Evolutionary conservation across 164 flowering plant genomes (phyloP).

Genomic region (Stephania yunnanensis): DNA sequence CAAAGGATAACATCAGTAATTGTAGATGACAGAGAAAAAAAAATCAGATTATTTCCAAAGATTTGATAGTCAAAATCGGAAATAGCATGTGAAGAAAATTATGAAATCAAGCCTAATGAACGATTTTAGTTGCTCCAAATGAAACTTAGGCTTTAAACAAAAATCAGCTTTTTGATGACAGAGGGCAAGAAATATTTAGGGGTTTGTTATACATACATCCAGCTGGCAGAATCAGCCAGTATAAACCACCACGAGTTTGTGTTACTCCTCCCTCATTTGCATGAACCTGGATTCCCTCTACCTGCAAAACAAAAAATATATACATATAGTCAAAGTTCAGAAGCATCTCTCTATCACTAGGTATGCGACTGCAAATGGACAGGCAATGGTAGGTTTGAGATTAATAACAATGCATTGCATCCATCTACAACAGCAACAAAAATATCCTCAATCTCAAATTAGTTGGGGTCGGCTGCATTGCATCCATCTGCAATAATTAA

Average conservation of each 20-base stretch:
- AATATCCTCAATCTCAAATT: no score
- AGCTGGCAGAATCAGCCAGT: constrained; percentile 94
- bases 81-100: background rate
- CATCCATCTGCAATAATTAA: background rate
- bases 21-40: background rate
- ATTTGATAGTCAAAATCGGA: background rate
- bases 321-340: background rate
- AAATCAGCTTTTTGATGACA: background rate
- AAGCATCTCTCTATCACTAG: background rate
- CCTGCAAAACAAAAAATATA: constrained; percentile 40
- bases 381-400: background rate
- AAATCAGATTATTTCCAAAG: background rate
- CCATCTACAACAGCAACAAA: background rate
- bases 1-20: constrained; percentile 1
- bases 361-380: background rate
- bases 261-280: constrained; percentile 97
- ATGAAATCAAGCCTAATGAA: background rate
- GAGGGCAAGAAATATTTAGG: background rate
- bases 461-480: no score
- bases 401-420: background rate
- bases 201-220: constrained; percentile 62
- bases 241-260: constrained; percentile 86
- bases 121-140: background rate
- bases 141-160: background rate
- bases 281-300: constrained; percentile 89